Percentiles rank a stretch among this genome's conserved stretches.
These are phyloP conservation scores for Rhynchosporium secalis DNA, from an alignment of 2,329 filamentous ascomycete genomes.

Conservation along the genomic window DNA sequence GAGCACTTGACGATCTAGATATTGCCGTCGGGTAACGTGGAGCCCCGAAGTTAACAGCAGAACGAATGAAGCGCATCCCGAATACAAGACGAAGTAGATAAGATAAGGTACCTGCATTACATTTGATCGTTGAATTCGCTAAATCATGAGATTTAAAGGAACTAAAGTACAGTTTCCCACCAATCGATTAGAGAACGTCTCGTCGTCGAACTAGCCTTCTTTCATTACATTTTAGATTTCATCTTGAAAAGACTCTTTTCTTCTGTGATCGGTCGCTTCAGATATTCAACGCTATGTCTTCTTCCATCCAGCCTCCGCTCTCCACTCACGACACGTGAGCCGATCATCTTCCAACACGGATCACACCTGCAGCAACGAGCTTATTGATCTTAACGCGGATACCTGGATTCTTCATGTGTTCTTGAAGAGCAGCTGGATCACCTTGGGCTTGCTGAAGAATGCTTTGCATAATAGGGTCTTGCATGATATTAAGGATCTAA, in stretches of 20 bases:
- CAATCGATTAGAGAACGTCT: slow-evolving; percentile 7
- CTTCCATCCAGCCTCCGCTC: not conserved
- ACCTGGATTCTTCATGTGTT: slow-evolving; percentile 93
- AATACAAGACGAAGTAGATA: no score
- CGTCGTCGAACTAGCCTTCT: slow-evolving; percentile 7
- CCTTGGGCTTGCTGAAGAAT: slow-evolving; percentile 96
- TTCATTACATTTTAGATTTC: not conserved
- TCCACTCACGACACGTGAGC: not conserved
- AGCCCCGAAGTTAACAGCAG: no score
- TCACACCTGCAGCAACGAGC: slow-evolving; percentile 68
- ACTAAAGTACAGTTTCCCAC: slow-evolving; percentile 29
- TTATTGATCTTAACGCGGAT: slow-evolving; percentile 83
- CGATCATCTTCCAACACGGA: slow-evolving; percentile 63
- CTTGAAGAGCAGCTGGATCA: slow-evolving; percentile 86
- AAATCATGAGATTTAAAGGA: slow-evolving; percentile 22
- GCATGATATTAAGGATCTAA: slow-evolving; percentile 82
- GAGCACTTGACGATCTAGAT: no score
- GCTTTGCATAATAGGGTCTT: slow-evolving; percentile 96
- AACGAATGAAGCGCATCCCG: no score
- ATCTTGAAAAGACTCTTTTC: not conserved
- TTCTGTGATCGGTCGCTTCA: not conserved
- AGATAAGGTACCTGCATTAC: slow-evolving; percentile 8
- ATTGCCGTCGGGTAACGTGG: no score
- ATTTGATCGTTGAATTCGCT: slow-evolving; percentile 26
- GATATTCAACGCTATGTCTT: not conserved